Base-by-base conservation (phyloP, 2,329 filamentous ascomycete species). In the Alternaria metachromatica region DNA sequence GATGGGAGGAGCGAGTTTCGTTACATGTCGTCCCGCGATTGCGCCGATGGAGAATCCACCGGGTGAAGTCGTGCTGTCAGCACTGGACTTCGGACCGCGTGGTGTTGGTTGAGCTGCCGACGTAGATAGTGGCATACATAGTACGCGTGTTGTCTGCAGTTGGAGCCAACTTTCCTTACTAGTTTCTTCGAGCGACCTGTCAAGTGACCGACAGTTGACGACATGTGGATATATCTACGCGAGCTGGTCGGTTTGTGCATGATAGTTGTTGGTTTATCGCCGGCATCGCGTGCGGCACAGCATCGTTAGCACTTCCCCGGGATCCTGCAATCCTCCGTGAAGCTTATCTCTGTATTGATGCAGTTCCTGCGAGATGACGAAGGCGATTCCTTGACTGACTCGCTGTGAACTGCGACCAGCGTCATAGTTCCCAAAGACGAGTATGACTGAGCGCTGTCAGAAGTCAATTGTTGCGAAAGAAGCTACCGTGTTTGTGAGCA, bases 1-100 rank as follows among this genome's bases (percentile, higher is more conserved):
- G 26, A 48, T 28, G 33, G 23, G 48, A 64, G 30, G 48, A 55
- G 54, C 13, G 20, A 41, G 50, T 46, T 49, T 48, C 45, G 43
- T 55, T 49, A 53, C 53, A 44, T 58, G 57, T 57, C 41, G 50
- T 45, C 51, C 53, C 56, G 18, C 28, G 49, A 50, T 33, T 23
- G 28, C 28, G 49, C 49, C 49, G 49, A 51, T 37, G 20, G n/a
- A 23, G 49, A 37, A 18, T 43, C 44, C 49, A 53, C 28, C 46
- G 20, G 46, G 28, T 53, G 51, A 51, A 60, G 20, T 59, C 9
- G 43, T 18, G 13, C 44, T 18, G 37, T 41, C 37, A 41, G 48
- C 43, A 26, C 21, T 45, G 28, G 43, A 53, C 46, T 26, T 45
- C 26, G 54, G 30, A 26, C 46, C 18, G 49, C 26, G 23, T 28